phyloP scores from a whole-genome alignment of 345 rosid species.

The Bretschneidera sinensis region DNA sequence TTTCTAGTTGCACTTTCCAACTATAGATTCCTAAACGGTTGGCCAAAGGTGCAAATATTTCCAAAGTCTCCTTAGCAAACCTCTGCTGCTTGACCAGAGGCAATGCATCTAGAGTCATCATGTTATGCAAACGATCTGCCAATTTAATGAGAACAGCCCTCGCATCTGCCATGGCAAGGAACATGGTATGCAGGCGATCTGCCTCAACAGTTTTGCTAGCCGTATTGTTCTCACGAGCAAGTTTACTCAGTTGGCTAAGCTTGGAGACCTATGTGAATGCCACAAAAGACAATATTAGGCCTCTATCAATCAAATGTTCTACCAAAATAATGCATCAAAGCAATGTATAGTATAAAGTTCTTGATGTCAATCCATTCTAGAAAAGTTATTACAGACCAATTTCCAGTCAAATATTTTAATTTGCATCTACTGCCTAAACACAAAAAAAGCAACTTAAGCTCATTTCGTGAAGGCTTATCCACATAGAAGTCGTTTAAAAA shows the following conservation, averaged over 20 bases:
- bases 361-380: no score
- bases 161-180: constrained; percentile 96
- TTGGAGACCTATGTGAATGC: constrained; percentile 63
- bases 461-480: no score
- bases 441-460: no score
- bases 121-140: constrained; percentile 96
- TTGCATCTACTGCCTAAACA: no score
- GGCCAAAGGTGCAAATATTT: constrained; percentile 88
- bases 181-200: constrained; percentile 91
- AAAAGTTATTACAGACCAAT: no score
- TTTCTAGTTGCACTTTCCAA: constrained; percentile 92
- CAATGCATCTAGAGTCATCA: constrained; percentile 84
- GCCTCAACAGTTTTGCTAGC: constrained; percentile 86
- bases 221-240: constrained; percentile 89
- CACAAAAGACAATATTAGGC: constrained; percentile 8
- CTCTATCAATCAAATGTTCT: constrained; percentile 1
- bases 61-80: constrained; percentile 91
- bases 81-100: constrained; percentile 74
- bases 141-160: constrained; percentile 93
- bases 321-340: not conserved
- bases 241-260: constrained; percentile 91
- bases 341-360: no score
- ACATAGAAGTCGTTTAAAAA: no score
- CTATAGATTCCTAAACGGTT: constrained; percentile 78
- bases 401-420: no score